These are phyloP conservation scores for Sphagnum magellanicum DNA, from an alignment of 228 moss, liverwort and hornwort species.

Conservation along the genomic window DNA sequence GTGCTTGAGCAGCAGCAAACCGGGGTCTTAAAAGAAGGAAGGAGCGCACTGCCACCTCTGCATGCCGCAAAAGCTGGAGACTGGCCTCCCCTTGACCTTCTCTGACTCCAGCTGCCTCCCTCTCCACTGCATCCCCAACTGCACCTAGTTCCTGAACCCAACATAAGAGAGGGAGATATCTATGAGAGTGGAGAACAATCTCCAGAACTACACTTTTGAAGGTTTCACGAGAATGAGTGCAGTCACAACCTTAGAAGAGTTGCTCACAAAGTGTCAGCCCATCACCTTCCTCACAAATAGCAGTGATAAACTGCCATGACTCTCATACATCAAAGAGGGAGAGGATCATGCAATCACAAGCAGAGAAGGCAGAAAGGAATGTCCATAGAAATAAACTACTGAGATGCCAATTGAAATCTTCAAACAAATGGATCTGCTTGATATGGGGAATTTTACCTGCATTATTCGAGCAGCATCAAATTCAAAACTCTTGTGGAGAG, in stretches of 20 bases:
- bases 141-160: conserved; percentile 70
- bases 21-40: conserved; percentile 71
- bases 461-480: conserved; percentile 83
- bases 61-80: conserved; percentile 68
- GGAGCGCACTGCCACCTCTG: conserved; percentile 89
- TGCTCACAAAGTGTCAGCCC: no score
- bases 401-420: no score
- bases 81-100: conserved; percentile 61
- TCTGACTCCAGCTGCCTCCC: conserved; percentile 64
- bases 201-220: background rate
- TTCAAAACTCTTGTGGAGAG: conserved; percentile 82
- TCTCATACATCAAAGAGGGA: no score
- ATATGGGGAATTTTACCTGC: conserved; percentile 39
- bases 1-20: conserved; percentile 62
- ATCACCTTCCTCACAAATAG: no score
- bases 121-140: conserved; percentile 70
- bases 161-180: background rate
- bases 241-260: no score
- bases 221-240: background rate
- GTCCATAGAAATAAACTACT: no score
- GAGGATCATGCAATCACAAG: no score
- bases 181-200: conserved; percentile 1
- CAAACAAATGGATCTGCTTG: no score
- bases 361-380: no score
- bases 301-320: no score